A percentile compares a stretch with the other conserved stretches of the same genome.
phyloP scores from a whole-genome alignment of 768 basidiomycete genomes.

The Panaeolus papilionaceus region DNA sequence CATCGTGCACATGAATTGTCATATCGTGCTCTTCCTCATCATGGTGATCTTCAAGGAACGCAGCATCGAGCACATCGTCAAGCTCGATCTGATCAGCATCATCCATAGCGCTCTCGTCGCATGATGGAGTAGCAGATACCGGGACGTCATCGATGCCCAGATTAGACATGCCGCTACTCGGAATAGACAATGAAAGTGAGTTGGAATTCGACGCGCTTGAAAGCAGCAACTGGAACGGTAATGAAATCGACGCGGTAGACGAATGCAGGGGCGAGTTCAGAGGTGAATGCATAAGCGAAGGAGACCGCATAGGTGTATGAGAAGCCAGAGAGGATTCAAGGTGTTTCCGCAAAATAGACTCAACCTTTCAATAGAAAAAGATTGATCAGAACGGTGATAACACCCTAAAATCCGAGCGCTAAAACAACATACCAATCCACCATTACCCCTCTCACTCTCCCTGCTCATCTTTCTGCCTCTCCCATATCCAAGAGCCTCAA shows the following conservation, averaged over 20 bases:
- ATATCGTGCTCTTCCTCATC: slow-evolving; percentile 10
- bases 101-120: slow-evolving; percentile 1
- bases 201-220: slow-evolving; percentile 18
- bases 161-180: slow-evolving; percentile 8
- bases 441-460: slow-evolving; percentile 21
- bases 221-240: slow-evolving; percentile 24
- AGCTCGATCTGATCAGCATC: slow-evolving; percentile 60
- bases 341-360: slow-evolving; percentile 41
- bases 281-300: neutral
- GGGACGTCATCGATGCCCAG: neutral
- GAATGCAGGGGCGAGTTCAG: slow-evolving; percentile 13
- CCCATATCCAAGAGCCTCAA: slow-evolving; percentile 18
- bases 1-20: no score
- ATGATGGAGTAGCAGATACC: neutral
- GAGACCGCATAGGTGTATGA: slow-evolving; percentile 13
- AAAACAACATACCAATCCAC: slow-evolving; percentile 36
- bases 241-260: slow-evolving; percentile 17
- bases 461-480: slow-evolving; percentile 32
- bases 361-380: slow-evolving; percentile 36
- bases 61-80: slow-evolving; percentile 79
- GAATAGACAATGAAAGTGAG: slow-evolving; percentile 6
- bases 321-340: slow-evolving; percentile 32
- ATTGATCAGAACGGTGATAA: slow-evolving; percentile 25
- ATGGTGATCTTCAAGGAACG: slow-evolving; percentile 58
- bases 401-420: slow-evolving; percentile 20